Percentiles rank a stretch among this genome's conserved stretches.
These are phyloP conservation scores for Daucus carota DNA, from an alignment of 129 eudicot genomes.

Conservation along the genomic window DNA sequence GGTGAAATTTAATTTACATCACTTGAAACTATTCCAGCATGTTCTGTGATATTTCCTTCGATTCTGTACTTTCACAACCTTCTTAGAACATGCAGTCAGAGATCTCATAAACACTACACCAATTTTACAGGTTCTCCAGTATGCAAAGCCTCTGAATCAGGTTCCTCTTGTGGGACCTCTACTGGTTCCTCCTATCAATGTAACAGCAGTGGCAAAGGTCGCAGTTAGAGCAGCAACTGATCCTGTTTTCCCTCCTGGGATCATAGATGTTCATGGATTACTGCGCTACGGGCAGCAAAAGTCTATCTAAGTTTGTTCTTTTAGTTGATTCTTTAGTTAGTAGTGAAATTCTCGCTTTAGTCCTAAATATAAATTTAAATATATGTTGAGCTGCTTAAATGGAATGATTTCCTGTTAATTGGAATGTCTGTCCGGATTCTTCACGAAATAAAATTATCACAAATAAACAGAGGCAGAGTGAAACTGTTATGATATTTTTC, in stretches of 20 bases:
- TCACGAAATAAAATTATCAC: background rate
- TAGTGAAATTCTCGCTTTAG: background rate
- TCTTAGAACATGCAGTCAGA: background rate
- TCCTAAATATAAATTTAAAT: background rate
- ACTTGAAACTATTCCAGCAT: background rate
- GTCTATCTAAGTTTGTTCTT: constrained; percentile 17
- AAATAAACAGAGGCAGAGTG: background rate
- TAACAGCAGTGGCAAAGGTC: constrained; percentile 74
- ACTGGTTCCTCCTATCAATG: constrained; percentile 78
- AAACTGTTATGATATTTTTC: background rate
- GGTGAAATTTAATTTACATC: background rate
- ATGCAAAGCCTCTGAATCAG: constrained; percentile 59
- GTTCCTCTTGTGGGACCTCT: constrained; percentile 75
- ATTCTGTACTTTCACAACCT: background rate
- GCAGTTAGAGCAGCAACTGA: constrained; percentile 91
- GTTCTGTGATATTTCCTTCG: background rate
- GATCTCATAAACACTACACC: background rate
- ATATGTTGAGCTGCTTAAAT: background rate
- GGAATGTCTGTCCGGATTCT: background rate
- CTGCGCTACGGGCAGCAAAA: constrained; percentile 63
- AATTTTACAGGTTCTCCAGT: constrained; percentile 54
- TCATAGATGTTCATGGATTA: constrained; percentile 66
- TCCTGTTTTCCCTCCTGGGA: constrained; percentile 89
- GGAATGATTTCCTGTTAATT: background rate
- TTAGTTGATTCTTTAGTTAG: background rate